A percentile compares a stretch with the other conserved stretches of the same genome.
Evolutionary conservation across 257 asterid genomes (phyloP).

Genomic region (Solanum lycopersicoides): DNA sequence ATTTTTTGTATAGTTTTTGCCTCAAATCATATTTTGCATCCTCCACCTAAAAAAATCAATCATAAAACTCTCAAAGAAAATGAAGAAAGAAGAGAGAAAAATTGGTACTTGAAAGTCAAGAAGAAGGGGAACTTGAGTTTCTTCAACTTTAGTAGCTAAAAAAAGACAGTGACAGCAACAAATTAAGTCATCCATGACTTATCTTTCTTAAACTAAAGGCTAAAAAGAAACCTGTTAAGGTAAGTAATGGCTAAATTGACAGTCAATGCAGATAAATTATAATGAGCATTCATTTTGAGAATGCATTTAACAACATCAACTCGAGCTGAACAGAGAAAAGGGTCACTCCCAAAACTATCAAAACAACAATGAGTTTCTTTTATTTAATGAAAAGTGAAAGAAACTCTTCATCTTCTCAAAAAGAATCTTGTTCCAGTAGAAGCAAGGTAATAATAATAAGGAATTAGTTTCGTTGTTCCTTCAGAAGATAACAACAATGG

Average conservation of each 20-base stretch:
- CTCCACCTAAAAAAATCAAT: constrained; percentile 32
- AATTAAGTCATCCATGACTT: constrained; percentile 92
- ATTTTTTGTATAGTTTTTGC: constrained; percentile 70
- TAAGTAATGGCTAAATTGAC: constrained; percentile 68
- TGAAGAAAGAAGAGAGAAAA: not conserved
- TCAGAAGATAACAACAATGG: not conserved
- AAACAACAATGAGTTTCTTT: constrained; percentile 20
- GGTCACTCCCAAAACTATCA: not conserved
- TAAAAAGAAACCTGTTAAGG: constrained; percentile 55
- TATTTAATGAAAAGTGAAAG: constrained; percentile 56
- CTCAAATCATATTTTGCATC: constrained; percentile 51
- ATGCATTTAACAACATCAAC: constrained; percentile 65
- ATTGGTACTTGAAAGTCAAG: constrained; percentile 66
- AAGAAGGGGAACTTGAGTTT: constrained; percentile 74
- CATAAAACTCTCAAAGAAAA: not conserved
- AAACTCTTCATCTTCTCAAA: constrained; percentile 72
- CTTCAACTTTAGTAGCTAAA: constrained; percentile 91
- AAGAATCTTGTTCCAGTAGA: constrained; percentile 48
- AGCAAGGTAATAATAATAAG: constrained; percentile 17
- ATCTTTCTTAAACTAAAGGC: constrained; percentile 26
- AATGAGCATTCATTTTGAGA: constrained; percentile 35
- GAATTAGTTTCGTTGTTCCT: not conserved
- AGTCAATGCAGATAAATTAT: constrained; percentile 63
- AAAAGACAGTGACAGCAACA: constrained; percentile 68
- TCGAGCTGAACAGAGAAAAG: constrained; percentile 19